Conservation (phyloP, 208 protist genomes). For the Trichomonas vaginalis region DNA sequence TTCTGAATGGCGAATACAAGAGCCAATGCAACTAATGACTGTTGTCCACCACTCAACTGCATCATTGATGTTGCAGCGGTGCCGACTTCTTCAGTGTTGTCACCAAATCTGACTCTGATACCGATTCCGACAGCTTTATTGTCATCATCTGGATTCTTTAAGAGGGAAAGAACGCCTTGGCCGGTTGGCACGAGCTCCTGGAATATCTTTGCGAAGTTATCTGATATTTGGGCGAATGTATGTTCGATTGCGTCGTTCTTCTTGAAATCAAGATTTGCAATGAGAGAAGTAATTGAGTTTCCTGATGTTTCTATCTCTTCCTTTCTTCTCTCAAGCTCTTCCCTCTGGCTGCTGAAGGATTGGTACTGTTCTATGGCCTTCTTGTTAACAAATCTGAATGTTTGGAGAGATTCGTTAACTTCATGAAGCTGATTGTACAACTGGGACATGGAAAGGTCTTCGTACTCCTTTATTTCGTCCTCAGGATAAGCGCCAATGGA, state of each 20-base stretch:
- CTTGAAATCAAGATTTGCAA: not conserved
- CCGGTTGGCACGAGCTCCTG: not conserved
- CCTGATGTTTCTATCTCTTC: not conserved
- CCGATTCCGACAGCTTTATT: not conserved
- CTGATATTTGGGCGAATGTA: constrained; percentile 12
- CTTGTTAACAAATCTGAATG: not conserved
- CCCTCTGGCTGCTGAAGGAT: not conserved
- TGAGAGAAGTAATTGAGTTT: not conserved
- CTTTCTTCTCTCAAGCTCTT: not conserved
- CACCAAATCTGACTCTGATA: not conserved
- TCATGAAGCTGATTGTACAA: not conserved
- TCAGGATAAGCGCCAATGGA: not conserved
- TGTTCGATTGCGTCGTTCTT: not conserved
- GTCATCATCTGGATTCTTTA: not conserved
- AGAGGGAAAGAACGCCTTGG: not conserved
- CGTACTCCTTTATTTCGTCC: not conserved
- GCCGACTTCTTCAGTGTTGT: not conserved
- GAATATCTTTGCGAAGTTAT: constrained; percentile 12
- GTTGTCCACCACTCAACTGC: not conserved
- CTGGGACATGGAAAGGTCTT: not conserved
- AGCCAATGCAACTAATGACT: not conserved
- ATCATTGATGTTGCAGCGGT: not conserved
- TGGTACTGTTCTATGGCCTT: constrained; percentile 11
- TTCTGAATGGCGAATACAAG: constrained; percentile 3
- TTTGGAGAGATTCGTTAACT: not conserved